Conservation (phyloP, 1,284 basidiomycete species). For the Thecaphora thlaspeos region DNA sequence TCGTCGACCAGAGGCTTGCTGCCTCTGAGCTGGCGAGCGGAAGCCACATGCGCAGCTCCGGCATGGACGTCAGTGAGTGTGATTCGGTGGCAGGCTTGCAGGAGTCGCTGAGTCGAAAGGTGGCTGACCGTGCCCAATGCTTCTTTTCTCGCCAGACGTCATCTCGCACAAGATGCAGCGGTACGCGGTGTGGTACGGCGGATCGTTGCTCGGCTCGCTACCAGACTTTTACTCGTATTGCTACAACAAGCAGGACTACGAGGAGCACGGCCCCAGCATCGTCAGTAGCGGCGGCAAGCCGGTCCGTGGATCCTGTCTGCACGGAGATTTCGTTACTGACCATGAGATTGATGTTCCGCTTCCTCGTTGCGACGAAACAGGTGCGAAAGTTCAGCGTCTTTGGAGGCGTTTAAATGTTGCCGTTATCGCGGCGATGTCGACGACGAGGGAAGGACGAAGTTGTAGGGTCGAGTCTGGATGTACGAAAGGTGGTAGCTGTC, state of each 20-base stretch:
- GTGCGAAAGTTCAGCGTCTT: conserved; percentile 51
- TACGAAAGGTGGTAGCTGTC: too few relatives aligned
- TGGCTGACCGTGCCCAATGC: not conserved
- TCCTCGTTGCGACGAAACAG: not conserved
- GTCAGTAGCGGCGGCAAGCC: conserved; percentile 59
- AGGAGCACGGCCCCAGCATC: conserved; percentile 93
- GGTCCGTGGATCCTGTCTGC: not conserved
- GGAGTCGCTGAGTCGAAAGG: too few relatives aligned
- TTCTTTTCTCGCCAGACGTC: conserved; percentile 67
- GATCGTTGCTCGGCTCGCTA: conserved; percentile 69
- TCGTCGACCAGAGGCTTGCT: conserved; percentile 87
- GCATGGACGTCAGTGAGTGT: conserved; percentile 48
- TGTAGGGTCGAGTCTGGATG: too few relatives aligned
- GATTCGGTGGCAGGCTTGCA: too few relatives aligned
- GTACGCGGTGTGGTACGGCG: conserved; percentile 98
- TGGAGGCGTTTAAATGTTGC: conserved; percentile 32
- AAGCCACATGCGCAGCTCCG: conserved; percentile 65
- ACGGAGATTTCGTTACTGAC: too few relatives aligned
- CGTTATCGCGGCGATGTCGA: too few relatives aligned
- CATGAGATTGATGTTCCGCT: not conserved
- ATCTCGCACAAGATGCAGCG: conserved; percentile 97
- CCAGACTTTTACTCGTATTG: conserved; percentile 97
- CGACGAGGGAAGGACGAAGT: too few relatives aligned
- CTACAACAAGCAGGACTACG: conserved; percentile 95
- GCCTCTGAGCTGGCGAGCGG: conserved; percentile 75